A percentile compares a stretch with the other conserved stretches of the same genome.
These are phyloP conservation scores for Clohesyomyces aquaticus DNA, from an alignment of 495 filamentous ascomycete species.

Conservation along the genomic window DNA sequence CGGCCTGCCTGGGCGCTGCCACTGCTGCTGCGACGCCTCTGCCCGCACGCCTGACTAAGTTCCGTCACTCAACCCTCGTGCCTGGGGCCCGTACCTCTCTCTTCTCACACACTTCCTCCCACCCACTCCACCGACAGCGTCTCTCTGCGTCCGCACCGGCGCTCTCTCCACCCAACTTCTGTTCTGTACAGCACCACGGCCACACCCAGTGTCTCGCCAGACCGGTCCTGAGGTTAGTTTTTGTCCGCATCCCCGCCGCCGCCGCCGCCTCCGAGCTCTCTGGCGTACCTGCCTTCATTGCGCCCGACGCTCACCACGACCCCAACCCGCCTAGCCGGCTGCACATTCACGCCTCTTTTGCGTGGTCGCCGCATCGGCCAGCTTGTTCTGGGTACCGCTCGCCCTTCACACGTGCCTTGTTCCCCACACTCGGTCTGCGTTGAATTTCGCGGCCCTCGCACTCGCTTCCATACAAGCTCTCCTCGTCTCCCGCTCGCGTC, in stretches of 20 bases:
- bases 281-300: background rate
- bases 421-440: background rate
- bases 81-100: slow-evolving; percentile 22
- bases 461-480: background rate
- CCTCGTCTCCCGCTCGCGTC: background rate
- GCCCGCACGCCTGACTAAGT: slow-evolving; percentile 12
- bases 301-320: slow-evolving; percentile 9
- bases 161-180: background rate
- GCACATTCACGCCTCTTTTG: background rate
- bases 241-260: slow-evolving; percentile 7
- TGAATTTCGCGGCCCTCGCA: background rate
- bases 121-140: background rate
- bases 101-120: background rate
- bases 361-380: background rate
- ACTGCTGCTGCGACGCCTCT: slow-evolving; percentile 10
- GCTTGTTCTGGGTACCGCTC: background rate
- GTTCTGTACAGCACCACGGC: background rate
- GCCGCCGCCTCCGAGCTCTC: slow-evolving; percentile 1
- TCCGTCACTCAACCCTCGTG: slow-evolving; percentile 10
- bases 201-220: background rate
- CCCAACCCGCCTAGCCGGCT: slow-evolving; percentile 4
- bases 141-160: slow-evolving; percentile 1
- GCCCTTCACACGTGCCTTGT: background rate
- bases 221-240: slow-evolving; percentile 13
- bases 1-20: slow-evolving; percentile 24